Base-by-base conservation (phyloP, 305 asterid species). In the Fraxinus platypoda region DNA sequence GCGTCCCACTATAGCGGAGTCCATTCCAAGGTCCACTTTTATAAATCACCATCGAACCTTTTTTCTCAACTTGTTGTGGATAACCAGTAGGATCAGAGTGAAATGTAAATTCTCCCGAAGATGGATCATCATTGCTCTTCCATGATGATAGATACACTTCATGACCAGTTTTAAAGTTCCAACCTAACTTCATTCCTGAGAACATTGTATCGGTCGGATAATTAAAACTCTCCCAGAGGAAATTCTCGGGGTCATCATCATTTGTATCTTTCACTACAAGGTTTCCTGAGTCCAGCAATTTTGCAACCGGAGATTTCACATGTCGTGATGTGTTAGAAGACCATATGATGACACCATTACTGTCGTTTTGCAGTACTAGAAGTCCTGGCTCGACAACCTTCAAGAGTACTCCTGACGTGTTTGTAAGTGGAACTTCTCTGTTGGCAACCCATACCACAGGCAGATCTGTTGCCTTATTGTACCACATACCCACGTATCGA, bases 401-500 rank as follows among this genome's bases (percentile, higher is more conserved):
- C 33, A 88, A 72, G 1, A 80, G 68, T 31, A 31, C 34, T 31
- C 88, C 84, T 8, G 85, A 75, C 1, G 6, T 81, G 0, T 74
- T 38, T 0, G 64, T 37, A 2, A 88, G 49, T 6, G 92, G 91
- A 62, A 11, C 54, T 0, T 81, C 88, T 76, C 90, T 82, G 77
- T 86, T 88, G 72, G 92, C 94, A 0, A 90, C 86, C 94, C 94
- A 91, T 3, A 88, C 75, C 8, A 77, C 74, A 0, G 84, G 74
- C 41, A 7, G 5, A 26, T 25, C 70, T 13, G 84, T 1, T 2
- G 66, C 34, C 15, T 82, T 78, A 21, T 71, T 81, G 75, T 86
- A 88, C 91, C 90, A 88, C 38, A 90, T 83, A 30, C 93, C 91
- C 8, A 87, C 79, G 23, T 84, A 87, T 0, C 28, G 28, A 19